Evolutionary conservation across 805 yeast genomes (phyloP), one percentile per base, ranked within the genome.

Genomic region (Brettanomyces custersianus): DNA sequence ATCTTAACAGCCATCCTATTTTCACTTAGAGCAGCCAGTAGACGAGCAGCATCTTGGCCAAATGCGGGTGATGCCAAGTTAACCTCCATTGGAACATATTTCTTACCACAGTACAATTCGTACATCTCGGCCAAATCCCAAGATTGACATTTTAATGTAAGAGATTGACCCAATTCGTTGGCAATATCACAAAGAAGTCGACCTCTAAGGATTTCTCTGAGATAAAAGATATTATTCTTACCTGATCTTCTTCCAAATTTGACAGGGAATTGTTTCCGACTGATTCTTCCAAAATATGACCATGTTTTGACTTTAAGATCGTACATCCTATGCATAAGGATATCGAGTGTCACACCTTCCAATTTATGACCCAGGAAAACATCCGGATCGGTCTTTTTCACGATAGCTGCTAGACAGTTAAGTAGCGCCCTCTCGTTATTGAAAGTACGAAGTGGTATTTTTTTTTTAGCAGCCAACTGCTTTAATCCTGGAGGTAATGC

Each of bases 101-200:
- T 72, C 49, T 71, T 72, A 42, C 72, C 75, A 47, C 95, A 78
- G 13, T 84, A 82, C 34, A 84, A 72, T 21, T 75, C 79, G 47
- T 77, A 80, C 97, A 92, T 92, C 57, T 92, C 98, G 11, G 82
- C 68, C 39, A 92, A 65, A 40, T 85, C 94, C 96, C 95, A 92
- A 13, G 90, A 82, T 57, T 86, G 94, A 61, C 97, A 92, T 55
- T 87, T 86, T 4, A 80, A 65, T 4, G 96, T 86, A 43, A 90
- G 65, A 0, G 96, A 88, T 55, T 82, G 92, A 33, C 97, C 98
- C 77, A 88, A 73, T 50, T 86, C 95, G 57, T 92, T 92, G 35
- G 90, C 86, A 51, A 92, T 76, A 59, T 92, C 98, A 68, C 96
- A 85, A 31, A 90, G 51, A 38, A 92, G 68, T 47, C 98, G 70